These are phyloP conservation scores for Phanerochaete carnosa DNA, from an alignment of 768 basidiomycete genomes.

Conservation along the genomic window DNA sequence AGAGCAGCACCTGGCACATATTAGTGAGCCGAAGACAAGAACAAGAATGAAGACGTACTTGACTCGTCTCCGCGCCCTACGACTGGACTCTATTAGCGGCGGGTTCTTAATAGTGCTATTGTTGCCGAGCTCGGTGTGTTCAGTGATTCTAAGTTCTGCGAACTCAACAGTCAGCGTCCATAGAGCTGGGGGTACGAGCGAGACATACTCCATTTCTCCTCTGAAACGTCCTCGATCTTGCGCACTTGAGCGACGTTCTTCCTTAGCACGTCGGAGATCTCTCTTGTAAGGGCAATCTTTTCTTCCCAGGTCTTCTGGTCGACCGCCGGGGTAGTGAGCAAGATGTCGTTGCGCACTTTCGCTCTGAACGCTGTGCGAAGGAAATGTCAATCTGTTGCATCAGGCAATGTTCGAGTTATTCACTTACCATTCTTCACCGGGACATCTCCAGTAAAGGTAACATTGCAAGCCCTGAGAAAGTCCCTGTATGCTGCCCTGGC, in stretches of 20 bases:
- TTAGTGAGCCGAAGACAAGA: conserved; percentile 8
- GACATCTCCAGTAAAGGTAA: conserved; percentile 60
- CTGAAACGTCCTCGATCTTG: conserved; percentile 34
- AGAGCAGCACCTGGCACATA: conserved; percentile 21
- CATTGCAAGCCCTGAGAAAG: conserved; percentile 60
- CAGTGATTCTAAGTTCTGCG: conserved; percentile 67
- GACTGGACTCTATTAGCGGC: conserved; percentile 42
- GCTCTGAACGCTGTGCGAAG: conserved; percentile 57
- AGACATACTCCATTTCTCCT: conserved; percentile 60
- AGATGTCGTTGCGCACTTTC: conserved; percentile 63
- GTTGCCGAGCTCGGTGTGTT: conserved; percentile 83
- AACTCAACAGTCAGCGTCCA: not conserved
- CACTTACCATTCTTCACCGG: conserved; percentile 21
- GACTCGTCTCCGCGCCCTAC: conserved; percentile 40
- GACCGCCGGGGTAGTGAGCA: conserved; percentile 36
- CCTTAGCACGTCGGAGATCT: conserved; percentile 71
- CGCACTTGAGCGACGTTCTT: conserved; percentile 85
- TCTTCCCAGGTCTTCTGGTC: conserved; percentile 49
- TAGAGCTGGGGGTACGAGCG: not conserved
- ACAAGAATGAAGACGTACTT: conserved; percentile 11
- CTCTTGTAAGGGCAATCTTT: conserved; percentile 56
- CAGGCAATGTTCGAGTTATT: not conserved
- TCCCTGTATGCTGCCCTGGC: conserved; percentile 75
- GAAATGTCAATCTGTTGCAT: not conserved
- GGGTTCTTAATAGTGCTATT: conserved; percentile 77